Evolutionary conservation across 768 basidiomycete genomes (phyloP), one percentile per base, ranked within the genome.

Genomic region (Glaciozyma martinii): DNA sequence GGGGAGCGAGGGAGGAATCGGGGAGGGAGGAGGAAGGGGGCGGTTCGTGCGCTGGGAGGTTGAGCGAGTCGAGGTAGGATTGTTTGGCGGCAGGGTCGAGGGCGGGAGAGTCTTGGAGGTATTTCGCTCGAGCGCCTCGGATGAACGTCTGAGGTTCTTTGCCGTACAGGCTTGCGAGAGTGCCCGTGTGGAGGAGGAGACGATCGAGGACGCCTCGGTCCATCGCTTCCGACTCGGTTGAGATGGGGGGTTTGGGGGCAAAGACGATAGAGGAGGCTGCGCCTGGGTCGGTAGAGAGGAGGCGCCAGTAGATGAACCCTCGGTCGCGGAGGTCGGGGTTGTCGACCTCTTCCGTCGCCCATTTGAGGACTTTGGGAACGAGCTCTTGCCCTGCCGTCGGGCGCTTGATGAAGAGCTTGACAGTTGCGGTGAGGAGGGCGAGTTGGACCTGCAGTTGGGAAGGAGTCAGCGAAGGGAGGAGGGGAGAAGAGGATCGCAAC

Each of bases 231-330:
- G 92, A 90, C 75, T 98, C 94, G 3, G 90, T 98, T n/a, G 91
- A 93, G 69, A 99, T 98, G 9, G 59, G 43, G 0, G 95, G 95
- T 73, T 95, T 95, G 71, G 92, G 90, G 21, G 89, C 82, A 25
- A 98, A 81, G 43, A 98, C 93, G 67, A 98, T 87, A 69, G 90
- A 87, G 46, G 86, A 83, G 10, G 95, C 93, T 0, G 86, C 86
- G 12, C 85, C 79, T 3, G 93, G 91, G 74, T 95, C 91, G 72
- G 91, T 86, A 13, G 94, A 93, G 53, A 98, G 82, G 78, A 99
- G 82, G 46, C 95, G 85, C 95, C 95, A 99, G 78, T 98, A 99
- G 88, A 99, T 98, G 80, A 93, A 98, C 5, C 95, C 95, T 66
- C 95, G 81, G 77, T 99, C 95, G 42, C 95, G 83, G 27, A 99